Evolutionary conservation across 129 eudicot genomes (phyloP).

Genomic region (Tagetes patula): DNA sequence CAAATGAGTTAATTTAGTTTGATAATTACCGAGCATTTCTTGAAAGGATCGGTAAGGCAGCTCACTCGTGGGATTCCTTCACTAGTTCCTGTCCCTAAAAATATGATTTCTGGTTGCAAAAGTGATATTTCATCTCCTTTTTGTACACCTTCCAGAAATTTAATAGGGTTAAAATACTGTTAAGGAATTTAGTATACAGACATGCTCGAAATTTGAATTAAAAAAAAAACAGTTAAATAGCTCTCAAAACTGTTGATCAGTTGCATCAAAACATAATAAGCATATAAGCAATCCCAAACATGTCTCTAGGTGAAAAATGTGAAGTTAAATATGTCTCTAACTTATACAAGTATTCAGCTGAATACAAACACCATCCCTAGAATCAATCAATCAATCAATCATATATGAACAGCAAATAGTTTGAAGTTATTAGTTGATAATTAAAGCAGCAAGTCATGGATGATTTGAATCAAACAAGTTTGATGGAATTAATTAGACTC

Average conservation of each 20-base stretch:
- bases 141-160: slow-evolving; percentile 41
- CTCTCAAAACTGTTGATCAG: no score
- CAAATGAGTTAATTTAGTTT: slow-evolving; percentile 11
- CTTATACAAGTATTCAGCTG: neutral
- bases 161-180: neutral
- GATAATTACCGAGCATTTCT: slow-evolving; percentile 57
- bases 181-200: neutral
- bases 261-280: neutral
- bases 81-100: slow-evolving; percentile 96
- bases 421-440: no score
- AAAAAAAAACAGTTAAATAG: neutral
- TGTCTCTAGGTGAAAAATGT: neutral
- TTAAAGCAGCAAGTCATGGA: neutral
- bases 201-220: neutral
- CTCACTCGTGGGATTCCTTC: slow-evolving; percentile 99
- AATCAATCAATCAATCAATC: no score
- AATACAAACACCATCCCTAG: no score
- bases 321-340: neutral
- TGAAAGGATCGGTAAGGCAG: slow-evolving; percentile 84
- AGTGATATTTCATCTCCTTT: slow-evolving; percentile 28
- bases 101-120: slow-evolving; percentile 76
- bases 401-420: no score
- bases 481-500: slow-evolving; percentile 12
- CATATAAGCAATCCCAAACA: neutral
- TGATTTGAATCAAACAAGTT: neutral